A percentile compares a stretch with the other conserved stretches of the same genome.
Evolutionary conservation across 352 stramenopile genomes (phyloP).

Genomic region (Globisporangium spiculum): DNA sequence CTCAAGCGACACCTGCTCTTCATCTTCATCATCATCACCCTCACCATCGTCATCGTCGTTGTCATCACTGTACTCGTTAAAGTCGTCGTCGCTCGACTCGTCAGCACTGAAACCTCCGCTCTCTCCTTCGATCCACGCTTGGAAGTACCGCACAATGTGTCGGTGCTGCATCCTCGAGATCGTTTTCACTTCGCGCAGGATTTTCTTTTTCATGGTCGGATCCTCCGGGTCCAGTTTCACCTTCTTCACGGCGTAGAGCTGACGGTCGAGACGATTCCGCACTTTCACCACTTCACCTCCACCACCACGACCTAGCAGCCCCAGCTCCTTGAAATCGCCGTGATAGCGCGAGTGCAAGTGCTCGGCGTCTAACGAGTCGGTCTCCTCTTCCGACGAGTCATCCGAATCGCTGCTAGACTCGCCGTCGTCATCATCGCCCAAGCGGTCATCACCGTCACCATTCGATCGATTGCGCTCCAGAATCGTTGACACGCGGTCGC

Average conservation of each 20-base stretch:
- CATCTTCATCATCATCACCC: slow-evolving; percentile 33
- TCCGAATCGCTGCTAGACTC: slow-evolving; percentile 24
- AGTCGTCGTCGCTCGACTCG: slow-evolving; percentile 36
- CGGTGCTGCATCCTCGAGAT: slow-evolving; percentile 96
- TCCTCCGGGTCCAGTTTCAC: slow-evolving; percentile 83
- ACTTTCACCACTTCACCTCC: slow-evolving; percentile 85
- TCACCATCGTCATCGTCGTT: slow-evolving; percentile 28
- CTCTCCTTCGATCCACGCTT: slow-evolving; percentile 86
- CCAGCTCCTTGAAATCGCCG: slow-evolving; percentile 84
- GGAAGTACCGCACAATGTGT: slow-evolving; percentile 95
- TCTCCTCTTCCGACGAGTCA: slow-evolving; percentile 50
- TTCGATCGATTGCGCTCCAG: slow-evolving; percentile 32
- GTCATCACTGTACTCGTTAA: slow-evolving; percentile 26
- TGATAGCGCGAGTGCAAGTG: slow-evolving; percentile 77
- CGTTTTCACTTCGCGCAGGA: slow-evolving; percentile 94
- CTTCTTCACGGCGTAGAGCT: slow-evolving; percentile 87
- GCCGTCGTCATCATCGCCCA: slow-evolving; percentile 17
- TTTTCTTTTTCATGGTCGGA: slow-evolving; percentile 94
- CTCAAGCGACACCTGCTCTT: slow-evolving; percentile 28
- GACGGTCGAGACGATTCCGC: slow-evolving; percentile 75
- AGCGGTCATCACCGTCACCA: slow-evolving; percentile 15
- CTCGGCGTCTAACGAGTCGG: slow-evolving; percentile 33
- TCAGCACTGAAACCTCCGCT: slow-evolving; percentile 45
- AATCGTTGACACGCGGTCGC: slow-evolving; percentile 35
- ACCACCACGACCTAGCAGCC: slow-evolving; percentile 74